Evolutionary conservation across 768 basidiomycete genomes (phyloP).

Genomic region (Trametes cinnabarina): DNA sequence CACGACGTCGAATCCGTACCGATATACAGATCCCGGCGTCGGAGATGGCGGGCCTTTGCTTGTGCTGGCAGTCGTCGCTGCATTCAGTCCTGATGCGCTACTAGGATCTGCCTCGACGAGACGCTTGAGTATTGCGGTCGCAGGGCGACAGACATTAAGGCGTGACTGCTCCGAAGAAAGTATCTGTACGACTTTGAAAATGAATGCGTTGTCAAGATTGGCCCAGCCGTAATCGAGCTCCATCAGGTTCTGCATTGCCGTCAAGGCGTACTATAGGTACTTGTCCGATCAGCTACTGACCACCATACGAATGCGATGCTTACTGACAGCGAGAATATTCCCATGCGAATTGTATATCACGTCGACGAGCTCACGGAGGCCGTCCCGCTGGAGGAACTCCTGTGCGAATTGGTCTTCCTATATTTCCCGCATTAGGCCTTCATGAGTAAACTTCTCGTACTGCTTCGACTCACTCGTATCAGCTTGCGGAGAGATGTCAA

Average conservation of each 20-base stretch:
- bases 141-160: constrained; percentile 90
- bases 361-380: constrained; percentile 66
- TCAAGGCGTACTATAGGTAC: constrained; percentile 67
- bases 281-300: background rate
- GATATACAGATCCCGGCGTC: constrained; percentile 71
- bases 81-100: constrained; percentile 55
- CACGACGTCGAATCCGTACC: constrained; percentile 81
- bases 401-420: constrained; percentile 83
- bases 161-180: constrained; percentile 71
- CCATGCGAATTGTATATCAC: constrained; percentile 68
- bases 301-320: too few relatives aligned
- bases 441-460: too few relatives aligned
- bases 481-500: constrained; percentile 78
- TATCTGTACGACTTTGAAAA: constrained; percentile 74
- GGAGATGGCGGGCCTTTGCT: constrained; percentile 52
- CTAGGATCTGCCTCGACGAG: constrained; percentile 84
- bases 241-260: constrained; percentile 86
- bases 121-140: constrained; percentile 85
- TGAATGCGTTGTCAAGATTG: constrained; percentile 67
- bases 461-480: constrained; percentile 61
- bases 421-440: background rate
- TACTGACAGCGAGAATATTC: constrained; percentile 79
- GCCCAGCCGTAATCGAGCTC: constrained; percentile 84
- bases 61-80: constrained; percentile 56
- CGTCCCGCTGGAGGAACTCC: constrained; percentile 73